phyloP scores from a whole-genome alignment of 192 early-diverging fungal species.

The Bifiguratus adelaidae region DNA sequence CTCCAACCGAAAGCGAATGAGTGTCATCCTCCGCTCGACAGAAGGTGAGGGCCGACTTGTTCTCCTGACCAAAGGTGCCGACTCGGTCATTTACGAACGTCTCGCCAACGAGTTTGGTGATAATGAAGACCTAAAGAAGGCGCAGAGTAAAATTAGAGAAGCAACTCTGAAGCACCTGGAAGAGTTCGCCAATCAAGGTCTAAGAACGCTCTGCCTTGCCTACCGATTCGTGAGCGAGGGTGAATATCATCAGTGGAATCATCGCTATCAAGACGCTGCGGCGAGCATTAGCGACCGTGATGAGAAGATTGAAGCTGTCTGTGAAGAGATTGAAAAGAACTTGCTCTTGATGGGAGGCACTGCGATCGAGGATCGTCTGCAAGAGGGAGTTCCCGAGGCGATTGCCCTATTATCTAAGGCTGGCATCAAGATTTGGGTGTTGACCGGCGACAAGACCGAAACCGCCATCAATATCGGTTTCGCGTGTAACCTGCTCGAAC shows the following conservation, averaged over 20 bases:
- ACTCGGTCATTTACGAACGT: slow-evolving; percentile 84
- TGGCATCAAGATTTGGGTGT: slow-evolving; percentile 93
- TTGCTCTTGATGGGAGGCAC: slow-evolving; percentile 88
- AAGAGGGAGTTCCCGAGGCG: slow-evolving; percentile 93
- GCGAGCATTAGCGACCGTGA: slow-evolving; percentile 72
- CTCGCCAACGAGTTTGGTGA: slow-evolving; percentile 28
- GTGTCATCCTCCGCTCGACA: slow-evolving; percentile 70
- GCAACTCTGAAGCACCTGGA: slow-evolving; percentile 70
- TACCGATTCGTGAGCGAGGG: slow-evolving; percentile 60
- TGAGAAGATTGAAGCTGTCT: slow-evolving; percentile 60
- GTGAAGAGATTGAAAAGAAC: slow-evolving; percentile 70
- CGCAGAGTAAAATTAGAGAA: slow-evolving; percentile 60
- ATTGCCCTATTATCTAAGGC: slow-evolving; percentile 76
- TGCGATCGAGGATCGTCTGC: slow-evolving; percentile 95
- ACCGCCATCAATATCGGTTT: slow-evolving; percentile 98
- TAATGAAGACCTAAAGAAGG: slow-evolving; percentile 22
- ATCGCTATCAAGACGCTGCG: slow-evolving; percentile 63
- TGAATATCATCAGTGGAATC: slow-evolving; percentile 61
- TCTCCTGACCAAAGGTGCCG: slow-evolving; percentile 89
- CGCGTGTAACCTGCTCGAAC: slow-evolving; percentile 79
- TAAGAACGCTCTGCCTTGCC: slow-evolving; percentile 85
- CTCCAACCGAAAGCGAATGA: slow-evolving; percentile 95
- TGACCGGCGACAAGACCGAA: slow-evolving; percentile 96
- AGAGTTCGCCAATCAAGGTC: slow-evolving; percentile 69
- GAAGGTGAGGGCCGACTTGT: slow-evolving; percentile 56